Conservation (phyloP, 208 protist species). For the Acanthamoeba sp. region DNA sequence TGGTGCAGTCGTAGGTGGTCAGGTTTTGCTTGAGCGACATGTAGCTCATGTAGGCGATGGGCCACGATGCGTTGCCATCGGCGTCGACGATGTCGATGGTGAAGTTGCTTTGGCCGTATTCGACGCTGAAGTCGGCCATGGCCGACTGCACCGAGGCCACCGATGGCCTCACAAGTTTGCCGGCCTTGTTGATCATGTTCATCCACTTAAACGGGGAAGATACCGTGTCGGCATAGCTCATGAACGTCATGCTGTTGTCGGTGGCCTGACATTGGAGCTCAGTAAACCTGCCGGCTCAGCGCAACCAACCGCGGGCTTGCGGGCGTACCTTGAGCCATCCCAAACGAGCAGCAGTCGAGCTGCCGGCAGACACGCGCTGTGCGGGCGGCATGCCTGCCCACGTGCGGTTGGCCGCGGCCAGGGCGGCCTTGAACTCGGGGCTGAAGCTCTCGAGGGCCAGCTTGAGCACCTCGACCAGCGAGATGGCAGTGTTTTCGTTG, state of each 20-base stretch:
- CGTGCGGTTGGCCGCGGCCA: neutral
- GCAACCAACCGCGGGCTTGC: neutral
- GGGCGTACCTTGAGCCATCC: slow-evolving; percentile 29
- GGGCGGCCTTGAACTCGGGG: slow-evolving; percentile 7
- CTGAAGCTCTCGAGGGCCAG: slow-evolving; percentile 48
- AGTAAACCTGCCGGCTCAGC: neutral
- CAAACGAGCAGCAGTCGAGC: neutral
- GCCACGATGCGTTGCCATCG: neutral
- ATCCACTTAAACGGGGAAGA: neutral
- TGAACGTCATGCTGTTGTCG: slow-evolving; percentile 20
- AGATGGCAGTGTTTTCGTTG: neutral
- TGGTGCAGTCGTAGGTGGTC: neutral
- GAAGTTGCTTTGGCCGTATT: neutral
- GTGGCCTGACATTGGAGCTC: neutral
- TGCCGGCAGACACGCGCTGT: neutral
- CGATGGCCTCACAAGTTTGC: neutral
- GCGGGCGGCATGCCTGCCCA: slow-evolving; percentile 19
- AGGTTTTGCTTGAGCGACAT: neutral
- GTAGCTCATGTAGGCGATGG: slow-evolving; percentile 3
- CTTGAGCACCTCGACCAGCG: neutral
- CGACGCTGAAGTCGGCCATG: neutral
- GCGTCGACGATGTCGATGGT: slow-evolving; percentile 42
- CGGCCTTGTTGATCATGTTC: slow-evolving; percentile 63
- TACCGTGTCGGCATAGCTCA: neutral
- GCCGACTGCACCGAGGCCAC: neutral